Conservation (phyloP, 768 basidiomycete genomes). For the Suillus clintonianus region DNA sequence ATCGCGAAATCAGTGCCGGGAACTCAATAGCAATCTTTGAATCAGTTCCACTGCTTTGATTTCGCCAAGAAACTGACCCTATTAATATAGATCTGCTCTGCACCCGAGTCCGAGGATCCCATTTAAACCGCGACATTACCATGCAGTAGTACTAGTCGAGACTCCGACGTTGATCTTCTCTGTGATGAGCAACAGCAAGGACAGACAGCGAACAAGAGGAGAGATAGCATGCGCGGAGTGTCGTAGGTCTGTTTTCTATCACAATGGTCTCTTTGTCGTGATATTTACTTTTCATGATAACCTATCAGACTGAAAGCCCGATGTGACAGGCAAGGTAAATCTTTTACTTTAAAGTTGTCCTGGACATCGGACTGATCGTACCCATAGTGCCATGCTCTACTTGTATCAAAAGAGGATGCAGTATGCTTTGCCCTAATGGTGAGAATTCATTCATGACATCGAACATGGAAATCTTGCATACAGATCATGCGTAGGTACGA, state of each 20-base stretch:
- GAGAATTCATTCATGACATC: constrained; percentile 11
- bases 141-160: not conserved
- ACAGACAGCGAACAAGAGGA: constrained; percentile 24
- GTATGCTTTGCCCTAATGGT: constrained; percentile 52
- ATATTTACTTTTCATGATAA: not conserved
- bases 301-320: constrained; percentile 26
- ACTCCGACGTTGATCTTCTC: not conserved
- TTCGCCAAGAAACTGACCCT: not conserved
- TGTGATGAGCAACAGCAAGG: constrained; percentile 19
- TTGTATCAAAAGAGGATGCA: constrained; percentile 54
- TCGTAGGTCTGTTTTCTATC: constrained; percentile 20
- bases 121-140: constrained; percentile 3
- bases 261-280: not conserved
- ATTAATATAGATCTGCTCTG: not conserved
- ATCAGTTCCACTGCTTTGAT: not conserved
- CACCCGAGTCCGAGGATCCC: constrained; percentile 4
- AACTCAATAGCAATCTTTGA: not conserved
- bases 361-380: constrained; percentile 19
- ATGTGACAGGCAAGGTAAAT: constrained; percentile 26
- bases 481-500: constrained; percentile 39
- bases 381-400: constrained; percentile 37
- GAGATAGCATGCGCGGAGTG: constrained; percentile 35
- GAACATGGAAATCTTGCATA: not conserved
- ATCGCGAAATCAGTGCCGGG: not conserved
- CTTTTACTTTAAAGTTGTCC: constrained; percentile 2